Base-by-base conservation (phyloP, 495 filamentous ascomycete species). In the Cercophora newfieldiana region DNA sequence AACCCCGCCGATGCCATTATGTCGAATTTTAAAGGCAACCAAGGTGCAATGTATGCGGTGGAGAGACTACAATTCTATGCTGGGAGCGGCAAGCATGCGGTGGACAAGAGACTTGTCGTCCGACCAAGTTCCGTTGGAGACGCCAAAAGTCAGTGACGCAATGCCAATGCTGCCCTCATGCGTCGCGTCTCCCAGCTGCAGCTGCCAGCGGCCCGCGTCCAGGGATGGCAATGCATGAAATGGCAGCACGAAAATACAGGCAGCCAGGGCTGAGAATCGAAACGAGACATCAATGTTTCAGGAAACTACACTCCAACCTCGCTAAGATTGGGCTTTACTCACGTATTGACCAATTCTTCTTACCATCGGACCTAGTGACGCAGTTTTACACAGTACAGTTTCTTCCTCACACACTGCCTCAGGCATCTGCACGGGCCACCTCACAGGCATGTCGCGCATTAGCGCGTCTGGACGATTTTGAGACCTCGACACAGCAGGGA, bases 1-100 rank as follows among this genome's bases (percentile, higher is more conserved):
- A 93, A 83, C 58, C 80, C 81, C 62, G 79, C 77, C 28, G 73
- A 49, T 51, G 86, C 87, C 89, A 90, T 90, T 79, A 78, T 49
- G 59, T 29, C 24, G 21, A 7, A 19, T 22, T 53, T 24, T n/a
- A n/a, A n/a, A n/a, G n/a, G n/a, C n/a, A n/a, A n/a, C n/a, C n/a
- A n/a, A 14, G 5, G 21, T 22, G 28, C 16, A 28, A 8, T 19
- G 29, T 37, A 25, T 18, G 31, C 47, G 24, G 33, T 47, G n/a
- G 55, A 8, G 37, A 44, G 18, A 44, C 3, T 14, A 44, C 37
- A 44, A 44, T 44, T 8, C 18, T 16, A 54, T 54, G n/a, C n/a
- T n/a, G n/a, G n/a, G n/a, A n/a, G n/a, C 21, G 22, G 16, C 44
- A 31, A 8, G 25, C 24, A 25, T 58, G 28, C 47, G 64, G 61